Percentiles rank a stretch among this genome's conserved stretches.
phyloP scores from a whole-genome alignment of 164 flowering plant species.

The Santalum album region DNA sequence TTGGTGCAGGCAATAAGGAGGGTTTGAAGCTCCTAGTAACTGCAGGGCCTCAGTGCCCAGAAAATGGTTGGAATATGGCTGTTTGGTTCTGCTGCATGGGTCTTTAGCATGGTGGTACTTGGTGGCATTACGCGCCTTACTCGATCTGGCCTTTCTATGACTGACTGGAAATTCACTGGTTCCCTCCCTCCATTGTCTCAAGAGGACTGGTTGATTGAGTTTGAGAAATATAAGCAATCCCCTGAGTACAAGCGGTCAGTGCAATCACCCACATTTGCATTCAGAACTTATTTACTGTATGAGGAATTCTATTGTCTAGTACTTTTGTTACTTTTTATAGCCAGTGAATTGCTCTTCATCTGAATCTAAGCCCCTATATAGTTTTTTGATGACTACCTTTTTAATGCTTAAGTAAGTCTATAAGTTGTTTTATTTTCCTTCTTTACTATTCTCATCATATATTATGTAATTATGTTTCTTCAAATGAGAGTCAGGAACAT shows the following conservation, averaged over 20 bases:
- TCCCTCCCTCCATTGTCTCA: conserved; percentile 76
- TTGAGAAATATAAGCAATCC: conserved; percentile 91
- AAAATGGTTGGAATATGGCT: conserved; percentile 88
- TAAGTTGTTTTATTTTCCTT: too few species aligned
- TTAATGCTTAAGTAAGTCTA: too few species aligned
- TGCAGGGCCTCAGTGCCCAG: conserved; percentile 78
- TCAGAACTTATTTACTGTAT: not conserved
- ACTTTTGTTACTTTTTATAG: too few species aligned
- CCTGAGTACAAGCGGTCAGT: conserved; percentile 89
- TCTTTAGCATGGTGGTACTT: conserved; percentile 91
- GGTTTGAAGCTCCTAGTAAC: conserved; percentile 63
- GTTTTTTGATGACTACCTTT: too few species aligned
- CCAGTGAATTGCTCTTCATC: too few species aligned
- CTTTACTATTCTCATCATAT: too few species aligned
- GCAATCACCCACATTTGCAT: not conserved
- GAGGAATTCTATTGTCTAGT: not conserved
- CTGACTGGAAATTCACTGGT: conserved; percentile 97
- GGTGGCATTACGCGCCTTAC: conserved; percentile 93
- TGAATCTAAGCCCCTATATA: too few species aligned
- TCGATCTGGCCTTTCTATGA: conserved; percentile 94
- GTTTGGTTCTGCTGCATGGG: conserved; percentile 95
- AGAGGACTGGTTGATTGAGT: conserved; percentile 75
- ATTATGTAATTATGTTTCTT: too few species aligned
- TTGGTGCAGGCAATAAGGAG: too few species aligned
- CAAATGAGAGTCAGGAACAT: too few species aligned